Base-by-base conservation (phyloP, 257 asterid genomes). In the Paulownia fortunei region DNA sequence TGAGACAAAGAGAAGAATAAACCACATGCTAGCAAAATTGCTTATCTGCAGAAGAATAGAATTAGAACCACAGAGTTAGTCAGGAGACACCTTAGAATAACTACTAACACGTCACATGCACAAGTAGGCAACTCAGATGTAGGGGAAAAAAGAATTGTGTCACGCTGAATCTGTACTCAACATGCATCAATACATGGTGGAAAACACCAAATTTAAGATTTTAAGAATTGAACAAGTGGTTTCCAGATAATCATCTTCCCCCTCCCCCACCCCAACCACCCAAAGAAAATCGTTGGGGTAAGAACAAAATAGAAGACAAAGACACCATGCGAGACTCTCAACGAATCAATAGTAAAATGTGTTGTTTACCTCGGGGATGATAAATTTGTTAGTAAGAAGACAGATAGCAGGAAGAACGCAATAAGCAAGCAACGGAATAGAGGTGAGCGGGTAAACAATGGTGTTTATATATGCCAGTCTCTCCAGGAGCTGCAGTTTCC, bases 331-430 rank as follows among this genome's bases (percentile, higher is more conserved):
- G 1, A 37, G 9, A 7, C 6, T 37, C 44, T 37, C 2, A 34
- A 37, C 44, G 9, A 23, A 47, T 0, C 51, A 16, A 54, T 10
- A 51, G 34, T 10, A 39, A 59, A 47, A 79, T n/a, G 8, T 39
- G 75, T 30, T 13, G 56, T 61, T 78, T 80, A 90, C 96, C 94
- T 89, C 92, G 0, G 97, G 97, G 79, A 92, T 89, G 82, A 94
- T 94, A 41, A 94, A 92, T 79, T 94, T 94, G 71, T 88, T 88
- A 0, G 97, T 94, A 47, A 90, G 97, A 65, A 94, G 97, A 84
- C 97, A 94, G 74, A 94, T 83, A 59, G 98, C 88, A 37, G 98
- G 98, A 69, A 94, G 98, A n/a, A 87, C 39, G 55, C 98, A 92
- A 75, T 94, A 94, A 39, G 95, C 95, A 61, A 94, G 80, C 87